Conservation (phyloP, 2,329 filamentous ascomycete genomes). For the Xylogone sp. region DNA sequence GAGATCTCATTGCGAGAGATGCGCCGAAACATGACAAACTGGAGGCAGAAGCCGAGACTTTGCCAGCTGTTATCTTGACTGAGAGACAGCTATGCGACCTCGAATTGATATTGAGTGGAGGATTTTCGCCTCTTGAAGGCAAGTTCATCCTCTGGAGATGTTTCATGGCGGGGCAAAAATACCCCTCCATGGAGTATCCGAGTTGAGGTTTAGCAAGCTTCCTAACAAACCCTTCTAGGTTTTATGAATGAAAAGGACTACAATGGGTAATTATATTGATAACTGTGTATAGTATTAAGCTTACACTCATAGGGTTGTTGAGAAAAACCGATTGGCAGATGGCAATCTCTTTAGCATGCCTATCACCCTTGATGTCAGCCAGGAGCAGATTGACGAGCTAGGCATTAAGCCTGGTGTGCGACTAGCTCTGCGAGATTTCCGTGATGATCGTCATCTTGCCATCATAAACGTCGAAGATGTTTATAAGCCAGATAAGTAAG, state of each 20-base stretch:
- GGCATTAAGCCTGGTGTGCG: slow-evolving; percentile 76
- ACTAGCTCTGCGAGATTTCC: slow-evolving; percentile 87
- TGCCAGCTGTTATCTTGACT: slow-evolving; percentile 78
- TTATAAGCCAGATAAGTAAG: slow-evolving; percentile 92
- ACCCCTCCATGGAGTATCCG: slow-evolving; percentile 18
- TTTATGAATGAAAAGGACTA: slow-evolving; percentile 99
- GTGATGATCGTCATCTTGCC: slow-evolving; percentile 92
- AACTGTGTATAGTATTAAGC: slow-evolving; percentile 9
- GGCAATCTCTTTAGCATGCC: slow-evolving; percentile 95
- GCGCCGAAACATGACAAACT: slow-evolving; percentile 77
- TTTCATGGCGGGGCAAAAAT: slow-evolving; percentile 17
- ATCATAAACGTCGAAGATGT: slow-evolving; percentile 95
- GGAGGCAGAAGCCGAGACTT: slow-evolving; percentile 74
- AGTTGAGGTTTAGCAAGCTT: background rate
- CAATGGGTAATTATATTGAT: slow-evolving; percentile 60
- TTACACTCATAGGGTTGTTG: slow-evolving; percentile 67
- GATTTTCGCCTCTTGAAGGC: slow-evolving; percentile 98
- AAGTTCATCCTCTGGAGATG: slow-evolving; percentile 25
- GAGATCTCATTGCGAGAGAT: slow-evolving; percentile 90
- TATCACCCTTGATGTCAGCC: slow-evolving; percentile 84
- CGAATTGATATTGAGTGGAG: slow-evolving; percentile 94
- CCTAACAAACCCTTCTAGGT: slow-evolving; percentile 46
- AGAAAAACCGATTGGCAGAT: slow-evolving; percentile 79
- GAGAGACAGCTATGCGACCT: slow-evolving; percentile 98
- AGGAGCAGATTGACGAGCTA: slow-evolving; percentile 69